phyloP scores from a whole-genome alignment of 1,284 basidiomycete species.

The Cystobasidium pallidum region DNA sequence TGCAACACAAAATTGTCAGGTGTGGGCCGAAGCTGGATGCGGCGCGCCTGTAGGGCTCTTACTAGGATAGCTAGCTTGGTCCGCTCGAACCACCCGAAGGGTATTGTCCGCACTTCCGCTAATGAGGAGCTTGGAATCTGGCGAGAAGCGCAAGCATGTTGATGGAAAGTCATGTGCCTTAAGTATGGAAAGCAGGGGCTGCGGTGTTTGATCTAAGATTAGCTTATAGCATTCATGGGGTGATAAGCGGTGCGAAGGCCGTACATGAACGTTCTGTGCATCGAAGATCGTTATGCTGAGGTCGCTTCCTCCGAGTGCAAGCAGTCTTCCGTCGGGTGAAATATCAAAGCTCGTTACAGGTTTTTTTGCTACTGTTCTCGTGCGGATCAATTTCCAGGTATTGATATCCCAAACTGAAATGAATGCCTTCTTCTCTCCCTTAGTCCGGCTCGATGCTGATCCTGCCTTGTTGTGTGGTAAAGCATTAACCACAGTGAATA shows the following conservation, averaged over 20 bases:
- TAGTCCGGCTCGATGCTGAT: slow-evolving; percentile 3
- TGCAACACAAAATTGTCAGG: neutral
- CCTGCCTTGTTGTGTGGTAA: slow-evolving; percentile 56
- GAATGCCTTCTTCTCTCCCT: slow-evolving; percentile 49
- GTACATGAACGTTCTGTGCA: slow-evolving; percentile 73
- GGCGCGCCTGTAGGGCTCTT: neutral
- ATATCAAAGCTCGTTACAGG: slow-evolving; percentile 83
- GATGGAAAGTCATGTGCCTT: slow-evolving; percentile 94
- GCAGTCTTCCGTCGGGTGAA: slow-evolving; percentile 75
- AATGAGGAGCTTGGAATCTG: slow-evolving; percentile 76
- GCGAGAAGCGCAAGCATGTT: slow-evolving; percentile 85
- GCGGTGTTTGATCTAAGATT: neutral
- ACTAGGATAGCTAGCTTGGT: slow-evolving; percentile 31
- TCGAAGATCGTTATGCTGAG: slow-evolving; percentile 83
- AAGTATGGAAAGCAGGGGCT: slow-evolving; percentile 85
- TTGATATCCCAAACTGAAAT: slow-evolving; percentile 53
- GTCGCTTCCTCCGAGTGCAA: slow-evolving; percentile 88
- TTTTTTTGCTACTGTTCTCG: slow-evolving; percentile 66
- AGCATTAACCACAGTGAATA: slow-evolving; percentile 78
- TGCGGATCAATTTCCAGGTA: slow-evolving; percentile 57
- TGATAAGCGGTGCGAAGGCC: slow-evolving; percentile 51
- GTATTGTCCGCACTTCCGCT: slow-evolving; percentile 91
- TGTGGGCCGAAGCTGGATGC: neutral
- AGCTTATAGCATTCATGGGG: too few relatives aligned
- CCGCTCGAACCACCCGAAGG: slow-evolving; percentile 67